phyloP scores from a whole-genome alignment of 2,329 filamentous ascomycete genomes.

The Thelonectria discophora region DNA sequence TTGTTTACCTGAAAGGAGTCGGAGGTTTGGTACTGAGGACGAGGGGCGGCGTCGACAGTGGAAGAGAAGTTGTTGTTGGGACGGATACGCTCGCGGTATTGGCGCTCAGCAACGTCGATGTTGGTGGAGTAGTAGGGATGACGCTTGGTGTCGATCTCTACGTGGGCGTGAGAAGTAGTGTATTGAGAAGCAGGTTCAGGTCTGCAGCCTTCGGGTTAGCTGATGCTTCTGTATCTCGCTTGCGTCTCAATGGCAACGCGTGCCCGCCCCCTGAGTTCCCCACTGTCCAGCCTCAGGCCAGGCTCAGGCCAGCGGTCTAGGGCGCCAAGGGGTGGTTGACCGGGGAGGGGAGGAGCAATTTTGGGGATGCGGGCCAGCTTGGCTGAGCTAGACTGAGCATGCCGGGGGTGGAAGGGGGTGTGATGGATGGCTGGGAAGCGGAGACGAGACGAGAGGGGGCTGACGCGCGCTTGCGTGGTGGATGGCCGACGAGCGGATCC shows the following conservation, averaged over 20 bases:
- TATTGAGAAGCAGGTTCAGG: slow-evolving; percentile 56
- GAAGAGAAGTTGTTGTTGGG: slow-evolving; percentile 54
- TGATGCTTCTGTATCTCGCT: slow-evolving; percentile 43
- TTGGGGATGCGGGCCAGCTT: slow-evolving; percentile 33
- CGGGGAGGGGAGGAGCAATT: slow-evolving; percentile 39
- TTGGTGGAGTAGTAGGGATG: slow-evolving; percentile 58
- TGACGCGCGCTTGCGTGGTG: slow-evolving; percentile 37
- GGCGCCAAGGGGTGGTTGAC: slow-evolving; percentile 30
- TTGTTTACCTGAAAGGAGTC: slow-evolving; percentile 42
- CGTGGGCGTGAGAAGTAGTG: slow-evolving; percentile 65
- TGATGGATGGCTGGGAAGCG: slow-evolving; percentile 37
- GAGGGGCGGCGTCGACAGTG: slow-evolving; percentile 46
- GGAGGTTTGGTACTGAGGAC: slow-evolving; percentile 45
- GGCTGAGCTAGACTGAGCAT: slow-evolving; percentile 36
- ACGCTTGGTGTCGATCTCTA: slow-evolving; percentile 69
- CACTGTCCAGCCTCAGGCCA: slow-evolving; percentile 36
- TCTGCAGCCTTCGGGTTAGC: slow-evolving; percentile 46
- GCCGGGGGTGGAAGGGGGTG: slow-evolving; percentile 31
- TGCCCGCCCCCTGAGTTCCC: slow-evolving; percentile 38
- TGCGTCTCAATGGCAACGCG: slow-evolving; percentile 46
- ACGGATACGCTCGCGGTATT: slow-evolving; percentile 70
- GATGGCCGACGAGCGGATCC: slow-evolving; percentile 33
- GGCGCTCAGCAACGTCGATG: slow-evolving; percentile 72
- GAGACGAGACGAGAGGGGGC: slow-evolving; percentile 24
- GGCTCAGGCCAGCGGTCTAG: slow-evolving; percentile 40